Evolutionary conservation across 2,329 filamentous ascomycete species (phyloP), one percentile per base, ranked within the genome.

Genomic region (Fusarium mangiferae): DNA sequence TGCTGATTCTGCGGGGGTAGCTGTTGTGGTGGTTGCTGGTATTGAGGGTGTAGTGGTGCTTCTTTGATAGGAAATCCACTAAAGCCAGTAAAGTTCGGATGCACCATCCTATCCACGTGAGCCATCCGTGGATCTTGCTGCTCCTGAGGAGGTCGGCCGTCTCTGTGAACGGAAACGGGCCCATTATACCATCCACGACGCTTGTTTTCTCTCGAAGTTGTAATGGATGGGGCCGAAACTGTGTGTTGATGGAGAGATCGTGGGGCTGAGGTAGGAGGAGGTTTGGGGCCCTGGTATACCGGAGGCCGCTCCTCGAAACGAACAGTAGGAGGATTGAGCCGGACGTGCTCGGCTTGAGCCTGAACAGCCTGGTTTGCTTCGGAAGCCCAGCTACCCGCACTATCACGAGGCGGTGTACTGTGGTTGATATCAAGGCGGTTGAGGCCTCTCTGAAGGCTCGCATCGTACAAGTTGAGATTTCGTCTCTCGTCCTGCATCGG

Each of bases 151-250:
- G 77, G 73, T 18, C 78, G 78, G 11, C 81, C 80, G 63, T 85
- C 84, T 24, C 83, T 82, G 20, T 84, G 82, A 6, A 81, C 78
- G 2, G 82, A 78, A 18, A 82, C 78, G 0, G 87, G 86, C 1
- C 87, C 87, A 45, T 93, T 90, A 76, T 94, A 94, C 92, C 92
- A 95, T 3, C 88, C 93, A 67, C 92, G 90, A 6, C 93, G 88
- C 78, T 93, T 93, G 36, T 84, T 84, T 71, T 90, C 90, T 14
- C 90, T 87, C 7, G 89, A 85, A 1, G 88, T 90, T 15, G 87
- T 84, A 39, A 88, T 83, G 1, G 86, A 84, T 2, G 90, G 89
- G 3, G 89, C 89, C 8, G 89, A 91, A 83, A 90, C 86, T 22
- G 89, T 90, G 65, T 91, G 87, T 41, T 90, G 88, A 64, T 90